These are phyloP conservation scores for Trichoderma breve DNA, from an alignment of 2,329 filamentous ascomycete genomes.

Conservation along the genomic window DNA sequence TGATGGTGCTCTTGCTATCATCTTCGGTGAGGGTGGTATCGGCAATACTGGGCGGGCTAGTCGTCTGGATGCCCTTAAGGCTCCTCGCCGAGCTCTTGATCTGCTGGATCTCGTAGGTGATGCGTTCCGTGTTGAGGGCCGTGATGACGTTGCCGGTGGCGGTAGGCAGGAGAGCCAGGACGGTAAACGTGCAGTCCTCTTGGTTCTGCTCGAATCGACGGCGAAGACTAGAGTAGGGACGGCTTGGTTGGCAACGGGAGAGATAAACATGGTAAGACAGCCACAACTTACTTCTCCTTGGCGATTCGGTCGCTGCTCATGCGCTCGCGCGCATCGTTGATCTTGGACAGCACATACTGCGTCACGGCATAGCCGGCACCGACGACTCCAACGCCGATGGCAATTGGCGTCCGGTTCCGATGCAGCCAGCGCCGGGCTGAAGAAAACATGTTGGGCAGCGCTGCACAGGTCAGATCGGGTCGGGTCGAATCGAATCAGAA, in stretches of 20 bases:
- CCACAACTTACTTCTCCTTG: slow-evolving; percentile 79
- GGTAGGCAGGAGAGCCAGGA: slow-evolving; percentile 90
- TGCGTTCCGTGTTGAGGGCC: slow-evolving; percentile 84
- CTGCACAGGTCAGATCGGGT: slow-evolving; percentile 2
- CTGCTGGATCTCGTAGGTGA: slow-evolving; percentile 90
- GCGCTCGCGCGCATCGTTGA: slow-evolving; percentile 89
- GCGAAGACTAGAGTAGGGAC: slow-evolving; percentile 62
- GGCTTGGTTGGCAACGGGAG: not conserved
- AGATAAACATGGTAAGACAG: not conserved
- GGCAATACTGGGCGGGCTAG: slow-evolving; percentile 59
- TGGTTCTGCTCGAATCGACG: slow-evolving; percentile 98
- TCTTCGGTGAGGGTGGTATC: slow-evolving; percentile 78
- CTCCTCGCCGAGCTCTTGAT: slow-evolving; percentile 70
- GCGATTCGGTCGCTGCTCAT: slow-evolving; percentile 95
- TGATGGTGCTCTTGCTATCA: slow-evolving; percentile 73
- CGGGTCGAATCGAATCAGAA: slow-evolving; percentile 4
- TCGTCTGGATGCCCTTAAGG: slow-evolving; percentile 53
- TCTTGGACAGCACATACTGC: slow-evolving; percentile 88
- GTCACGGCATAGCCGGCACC: slow-evolving; percentile 89
- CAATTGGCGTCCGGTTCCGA: slow-evolving; percentile 86
- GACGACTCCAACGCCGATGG: slow-evolving; percentile 81
- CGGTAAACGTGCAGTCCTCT: slow-evolving; percentile 96
- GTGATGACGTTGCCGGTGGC: slow-evolving; percentile 86
- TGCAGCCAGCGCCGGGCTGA: slow-evolving; percentile 86
- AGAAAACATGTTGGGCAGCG: slow-evolving; percentile 51